Percentiles rank a stretch among this genome's conserved stretches.
Conservation (phyloP, 306 rosid genomes). For the Medicago arabica region DNA sequence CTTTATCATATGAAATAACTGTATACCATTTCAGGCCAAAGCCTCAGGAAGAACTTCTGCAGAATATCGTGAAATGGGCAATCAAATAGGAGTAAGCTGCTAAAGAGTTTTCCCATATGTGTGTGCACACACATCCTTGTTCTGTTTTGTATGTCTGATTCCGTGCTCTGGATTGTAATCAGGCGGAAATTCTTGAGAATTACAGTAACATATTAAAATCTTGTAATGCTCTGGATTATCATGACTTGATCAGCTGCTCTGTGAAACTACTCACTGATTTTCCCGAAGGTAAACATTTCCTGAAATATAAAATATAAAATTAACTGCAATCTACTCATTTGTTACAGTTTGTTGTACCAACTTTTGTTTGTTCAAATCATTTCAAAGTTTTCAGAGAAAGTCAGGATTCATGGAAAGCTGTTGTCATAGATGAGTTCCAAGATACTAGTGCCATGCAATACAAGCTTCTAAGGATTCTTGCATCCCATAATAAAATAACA, state of each 20-base stretch:
- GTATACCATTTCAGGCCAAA: constrained; percentile 74
- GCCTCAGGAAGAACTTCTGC: constrained; percentile 77
- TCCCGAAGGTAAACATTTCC: constrained; percentile 75
- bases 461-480: constrained; percentile 69
- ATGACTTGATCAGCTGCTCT: constrained; percentile 88
- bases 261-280: constrained; percentile 81
- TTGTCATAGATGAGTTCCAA: constrained; percentile 95
- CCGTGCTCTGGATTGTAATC: constrained; percentile 47
- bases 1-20: constrained; percentile 30
- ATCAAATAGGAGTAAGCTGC: constrained; percentile 83
- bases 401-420: constrained; percentile 80
- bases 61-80: constrained; percentile 67
- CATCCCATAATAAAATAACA: constrained; percentile 75
- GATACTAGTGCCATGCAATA: constrained; percentile 97
- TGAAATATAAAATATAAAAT: constrained; percentile 13
- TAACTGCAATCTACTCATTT: constrained; percentile 31
- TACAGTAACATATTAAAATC: constrained; percentile 78
- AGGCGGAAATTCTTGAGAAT: constrained; percentile 82
- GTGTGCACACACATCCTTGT: constrained; percentile 24
- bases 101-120: constrained; percentile 36
- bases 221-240: constrained; percentile 95
- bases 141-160: constrained; percentile 44
- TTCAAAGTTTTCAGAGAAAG: constrained; percentile 75
- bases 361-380: constrained; percentile 35
- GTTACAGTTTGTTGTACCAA: constrained; percentile 50